Conservation (phyloP, 768 basidiomycete genomes). For the Omphalotus guepiniiformis region DNA sequence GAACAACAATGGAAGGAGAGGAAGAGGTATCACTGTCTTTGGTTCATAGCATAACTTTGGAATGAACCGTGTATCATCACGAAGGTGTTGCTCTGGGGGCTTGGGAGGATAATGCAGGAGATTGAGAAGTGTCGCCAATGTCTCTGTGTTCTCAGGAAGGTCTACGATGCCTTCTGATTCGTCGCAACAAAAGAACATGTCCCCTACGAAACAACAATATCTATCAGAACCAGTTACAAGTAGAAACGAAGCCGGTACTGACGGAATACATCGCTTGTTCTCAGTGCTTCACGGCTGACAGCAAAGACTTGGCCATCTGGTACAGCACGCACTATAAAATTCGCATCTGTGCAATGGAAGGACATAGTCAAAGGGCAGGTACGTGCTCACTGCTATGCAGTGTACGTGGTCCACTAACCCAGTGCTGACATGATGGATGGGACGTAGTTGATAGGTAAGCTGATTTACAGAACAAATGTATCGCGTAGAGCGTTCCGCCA, state of each 20-base stretch:
- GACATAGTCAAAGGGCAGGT: constrained; percentile 16
- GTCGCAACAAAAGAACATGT: constrained; percentile 65
- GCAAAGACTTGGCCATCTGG: constrained; percentile 46
- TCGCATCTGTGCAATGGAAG: constrained; percentile 45
- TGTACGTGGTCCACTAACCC: constrained; percentile 11
- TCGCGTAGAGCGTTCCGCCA: constrained; percentile 1
- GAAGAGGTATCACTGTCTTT: constrained; percentile 56
- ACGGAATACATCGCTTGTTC: constrained; percentile 63
- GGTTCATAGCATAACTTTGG: constrained; percentile 30
- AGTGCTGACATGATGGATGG: constrained; percentile 8
- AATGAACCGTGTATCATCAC: constrained; percentile 26
- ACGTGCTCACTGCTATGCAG: neutral
- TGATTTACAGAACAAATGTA: constrained; percentile 6
- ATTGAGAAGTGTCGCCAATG: constrained; percentile 47
- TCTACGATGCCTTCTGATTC: constrained; percentile 36
- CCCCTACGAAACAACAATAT: constrained; percentile 34
- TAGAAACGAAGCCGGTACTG: constrained; percentile 19
- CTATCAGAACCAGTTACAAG: neutral
- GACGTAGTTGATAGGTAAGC: constrained; percentile 10
- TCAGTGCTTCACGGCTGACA: constrained; percentile 46
- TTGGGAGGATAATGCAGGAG: constrained; percentile 53
- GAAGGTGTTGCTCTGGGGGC: constrained; percentile 35
- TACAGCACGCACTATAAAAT: constrained; percentile 53
- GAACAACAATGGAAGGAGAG: constrained; percentile 55
- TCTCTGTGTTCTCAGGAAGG: constrained; percentile 48